Evolutionary conservation across 1,284 basidiomycete genomes (phyloP), one percentile per base, ranked within the genome.

Genomic region (Ceratobasidium sp.): DNA sequence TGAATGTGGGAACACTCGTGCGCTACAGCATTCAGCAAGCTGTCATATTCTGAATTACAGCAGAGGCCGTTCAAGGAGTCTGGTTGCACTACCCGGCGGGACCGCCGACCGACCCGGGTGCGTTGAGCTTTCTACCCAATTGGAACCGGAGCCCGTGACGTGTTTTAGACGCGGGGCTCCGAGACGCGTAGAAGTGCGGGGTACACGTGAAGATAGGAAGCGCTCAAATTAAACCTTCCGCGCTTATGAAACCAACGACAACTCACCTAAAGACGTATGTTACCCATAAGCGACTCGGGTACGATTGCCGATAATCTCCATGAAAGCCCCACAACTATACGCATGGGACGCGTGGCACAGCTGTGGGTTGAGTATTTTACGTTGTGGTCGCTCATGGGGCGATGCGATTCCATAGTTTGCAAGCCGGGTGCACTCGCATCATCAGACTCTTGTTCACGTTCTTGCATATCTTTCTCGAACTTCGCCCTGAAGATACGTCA

Each of bases 191-290:
- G 57, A 62, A 64, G 43, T 32, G 43, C 34, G 43, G 62, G 22
- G 62, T 65, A 19, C 44, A 65, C 62, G 62, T 65, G 62, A 65
- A 65, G 43, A 49, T 34, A 29, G 44, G 62, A 46, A 46, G 62
- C 43, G 62, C 43, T 49, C 43, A 65, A 32, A n/a, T n/a, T 13
- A 13, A 37, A 49, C 49, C 37, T 44, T 65, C 25, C 9, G 25
- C 15, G n/a, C 40, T 49, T 65, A 49, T n/a, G 62, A 49, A 49
- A 22, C 44, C 46, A 65, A 65, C n/a, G 19, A 15, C 11, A 65
- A 13, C 44, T 29, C 13, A 44, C 62, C 34, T 29, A 46, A 49
- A 65, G 8, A 29, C 34, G 9, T 49, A 40, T 62, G 46, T 49
- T 49, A 9, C 43, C 22, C 8, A 44, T 19, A 65, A 22, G 62